Base-by-base conservation (phyloP, 257 asterid genomes). In the Nicotiana tabacum region DNA sequence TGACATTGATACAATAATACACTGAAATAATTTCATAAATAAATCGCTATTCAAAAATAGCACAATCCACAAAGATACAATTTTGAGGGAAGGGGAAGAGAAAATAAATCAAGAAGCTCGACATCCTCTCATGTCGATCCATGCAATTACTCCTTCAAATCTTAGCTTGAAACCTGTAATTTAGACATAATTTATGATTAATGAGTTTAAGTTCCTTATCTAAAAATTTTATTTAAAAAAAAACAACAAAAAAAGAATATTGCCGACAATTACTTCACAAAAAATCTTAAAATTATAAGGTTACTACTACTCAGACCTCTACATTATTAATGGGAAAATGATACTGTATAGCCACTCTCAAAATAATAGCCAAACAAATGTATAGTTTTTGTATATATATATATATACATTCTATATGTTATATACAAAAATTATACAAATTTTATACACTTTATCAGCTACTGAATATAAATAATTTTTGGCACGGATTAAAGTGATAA, bases 101-200 rank as follows among this genome's bases (percentile, higher is more conserved):
- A 81, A 58, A 56, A 55, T 9, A 35, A 81, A 76, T 61, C 24
- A 43, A 43, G 17, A 79, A 69, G 51, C 82, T 66, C 21, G 88
- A 86, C 91, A 89, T 86, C 92, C 91, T 64, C 87, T 88, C 89
- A 83, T 86, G 91, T 83, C 89, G 82, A 86, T 69, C 37, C 69
- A 66, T 46, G 53, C 82, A 68, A 48, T 77, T 27, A 39, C 2
- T 37, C 43, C 82, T 29, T 79, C 56, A 66, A 85, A 32, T 84
- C 65, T 82, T 65, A 32, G 62, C 85, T 64, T 15, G 43, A 33
- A 83, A 82, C 90, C 92, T 91, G 91, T 87, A 81, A 18, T 80
- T 35, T 3, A 76, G 32, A 68, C 39, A 80, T 3, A 77, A 51
- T 57, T 46, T 74, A 74, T 10, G 21, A 72, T 0, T 46, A 43